Evolutionary conservation across 2,329 filamentous ascomycete species (phyloP), one percentile per base, ranked within the genome.

Genomic region (Aspergillus nomiae): DNA sequence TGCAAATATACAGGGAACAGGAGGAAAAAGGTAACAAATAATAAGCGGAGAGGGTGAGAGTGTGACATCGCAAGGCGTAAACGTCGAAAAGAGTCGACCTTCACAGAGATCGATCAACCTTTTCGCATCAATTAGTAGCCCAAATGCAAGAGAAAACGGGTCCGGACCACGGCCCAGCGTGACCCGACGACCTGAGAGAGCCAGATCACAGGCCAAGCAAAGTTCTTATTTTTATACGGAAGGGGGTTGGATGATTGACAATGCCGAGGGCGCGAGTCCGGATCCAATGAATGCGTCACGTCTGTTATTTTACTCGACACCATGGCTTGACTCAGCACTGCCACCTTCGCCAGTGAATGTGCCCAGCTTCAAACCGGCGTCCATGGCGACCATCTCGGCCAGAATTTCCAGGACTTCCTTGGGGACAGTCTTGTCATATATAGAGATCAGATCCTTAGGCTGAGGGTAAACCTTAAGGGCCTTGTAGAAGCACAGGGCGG

Each of bases 401-500:
- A 99, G 89, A 72, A 98, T 90, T 79, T 99, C 94, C 72, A 99
- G 89, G 73, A 98, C 92, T 66, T 94, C 94, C 91, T 97, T 97
- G 72, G 94, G 90, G 53, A 98, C 94, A 36, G 95, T 98, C 87
- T 96, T 97, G 81, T 99, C 95, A 81, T 99, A 99, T 80, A 99
- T 97, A 74, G 87, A 87, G 78, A 99, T 97, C 73, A 99, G 85
- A 76, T 98, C 95, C 72, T 90, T 87, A 14, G 94, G 95, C 73
- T 92, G 91, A 58, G 95, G 95, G 82, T 99, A 99, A 71, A 98
- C 95, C 87, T 99, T 99, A 70, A 99, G 87, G 51, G 94, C 95
- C 86, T 94, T 96, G 87, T 98, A 99, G 83, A 99, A 99, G 79
- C 92, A 92, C 65, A 98, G 84, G 55, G 95, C 94, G 58, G 95